These are phyloP conservation scores for Wakefieldia striispora DNA, from an alignment of 768 basidiomycete genomes.

Conservation along the genomic window DNA sequence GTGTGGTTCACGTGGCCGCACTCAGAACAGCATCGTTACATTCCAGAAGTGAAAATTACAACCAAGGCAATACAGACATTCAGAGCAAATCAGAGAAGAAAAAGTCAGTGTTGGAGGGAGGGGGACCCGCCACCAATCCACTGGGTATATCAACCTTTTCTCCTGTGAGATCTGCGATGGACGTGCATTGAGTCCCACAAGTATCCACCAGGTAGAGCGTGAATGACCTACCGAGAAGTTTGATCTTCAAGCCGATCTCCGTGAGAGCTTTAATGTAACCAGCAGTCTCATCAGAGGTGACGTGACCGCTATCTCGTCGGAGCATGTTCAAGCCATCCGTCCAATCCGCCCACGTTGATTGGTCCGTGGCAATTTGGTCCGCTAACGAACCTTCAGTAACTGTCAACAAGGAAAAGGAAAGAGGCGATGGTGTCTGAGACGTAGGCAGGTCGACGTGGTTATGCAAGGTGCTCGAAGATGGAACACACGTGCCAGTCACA, in stretches of 20 bases:
- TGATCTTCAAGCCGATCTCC: conserved; percentile 90
- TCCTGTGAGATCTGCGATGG: conserved; percentile 72
- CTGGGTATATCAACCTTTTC: conserved; percentile 89
- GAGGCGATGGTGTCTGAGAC: conserved; percentile 56
- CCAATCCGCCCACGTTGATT: conserved; percentile 88
- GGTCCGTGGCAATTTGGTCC: conserved; percentile 76
- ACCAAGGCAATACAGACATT: conserved; percentile 13
- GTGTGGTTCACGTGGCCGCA: background rate
- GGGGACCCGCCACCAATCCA: conserved; percentile 71
- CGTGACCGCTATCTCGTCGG: conserved; percentile 76
- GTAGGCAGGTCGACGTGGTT: conserved; percentile 61
- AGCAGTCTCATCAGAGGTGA: conserved; percentile 80
- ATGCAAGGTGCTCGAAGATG: conserved; percentile 62
- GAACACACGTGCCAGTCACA: conserved; percentile 67
- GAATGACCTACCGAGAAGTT: conserved; percentile 65
- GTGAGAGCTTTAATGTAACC: conserved; percentile 85
- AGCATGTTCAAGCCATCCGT: conserved; percentile 91
- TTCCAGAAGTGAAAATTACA: conserved; percentile 9
- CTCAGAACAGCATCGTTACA: conserved; percentile 1
- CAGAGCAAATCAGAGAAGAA: conserved; percentile 70
- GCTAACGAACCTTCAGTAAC: conserved; percentile 70
- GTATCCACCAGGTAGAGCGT: background rate
- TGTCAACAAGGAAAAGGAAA: conserved; percentile 76
- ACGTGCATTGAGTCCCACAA: background rate
- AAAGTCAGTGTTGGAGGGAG: conserved; percentile 78